Evolutionary conservation across 2,329 filamentous ascomycete genomes (phyloP), one percentile per base, ranked within the genome.

Genomic region (Colletotrichum lupini): DNA sequence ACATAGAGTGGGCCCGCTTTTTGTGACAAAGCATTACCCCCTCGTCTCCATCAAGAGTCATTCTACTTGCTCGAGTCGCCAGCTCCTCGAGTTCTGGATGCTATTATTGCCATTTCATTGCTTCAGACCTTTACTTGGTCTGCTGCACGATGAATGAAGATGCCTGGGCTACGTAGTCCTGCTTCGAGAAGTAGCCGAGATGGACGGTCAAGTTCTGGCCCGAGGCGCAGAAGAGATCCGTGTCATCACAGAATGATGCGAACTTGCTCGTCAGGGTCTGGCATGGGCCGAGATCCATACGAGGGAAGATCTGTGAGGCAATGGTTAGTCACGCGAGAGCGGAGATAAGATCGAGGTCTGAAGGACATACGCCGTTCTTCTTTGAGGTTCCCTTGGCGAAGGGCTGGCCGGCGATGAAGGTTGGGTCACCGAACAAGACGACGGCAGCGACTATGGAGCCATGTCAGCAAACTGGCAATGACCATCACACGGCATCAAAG

Each of bases 401-500:
- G 61, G 81, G 76, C 49, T 78, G 68, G 68, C 81, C 80, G 76
- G 78, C 78, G 74, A 81, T 76, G 76, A 82, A 81, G 68, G 81
- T 82, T 35, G 84, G 84, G 77, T 86, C 84, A 46, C 84, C 84
- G 62, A 85, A 83, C 49, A 84, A 67, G 63, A 83, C 77, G 64
- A 85, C 77, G 42, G 83, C 83, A 63, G 83, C 81, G 42, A 86
- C 84, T 85, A 59, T 7, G 52, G 12, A 3, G 4, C 4, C 19
- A 30, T 16, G 49, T 72, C 9, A 68, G 28, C 22, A 19, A 9
- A 3, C 19, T 8, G 19, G 1, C 5, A 8, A 49, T 0, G 42
- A 11, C 42, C 2, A 5, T 4, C 4, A 14, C 3, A 1, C 8
- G 1, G 7, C 0, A 5, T 22, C 55, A 30, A 12, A 22, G 60